Conservation (phyloP, 306 rosid genomes). For the Corylus avellana region DNA sequence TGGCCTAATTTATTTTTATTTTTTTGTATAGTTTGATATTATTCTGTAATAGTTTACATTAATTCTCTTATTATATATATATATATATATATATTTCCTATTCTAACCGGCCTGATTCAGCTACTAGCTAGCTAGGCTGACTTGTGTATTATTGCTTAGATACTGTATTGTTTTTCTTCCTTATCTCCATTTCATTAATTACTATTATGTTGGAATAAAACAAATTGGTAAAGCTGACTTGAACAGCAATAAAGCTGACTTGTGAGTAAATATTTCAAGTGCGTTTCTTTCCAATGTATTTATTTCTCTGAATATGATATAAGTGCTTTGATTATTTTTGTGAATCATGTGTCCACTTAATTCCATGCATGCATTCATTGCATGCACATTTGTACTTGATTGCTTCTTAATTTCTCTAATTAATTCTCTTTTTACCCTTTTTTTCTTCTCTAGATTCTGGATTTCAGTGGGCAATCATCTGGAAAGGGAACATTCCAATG, state of each 20-base stretch:
- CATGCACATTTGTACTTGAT: not conserved
- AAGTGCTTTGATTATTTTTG: constrained; percentile 16
- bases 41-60: too few relatives aligned
- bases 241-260: not conserved
- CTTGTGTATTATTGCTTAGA: too few relatives aligned
- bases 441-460: constrained; percentile 6
- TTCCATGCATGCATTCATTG: constrained; percentile 29
- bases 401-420: not conserved
- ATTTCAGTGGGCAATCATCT: constrained; percentile 1
- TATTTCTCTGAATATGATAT: not conserved
- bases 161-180: not conserved
- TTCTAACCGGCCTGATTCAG: too few relatives aligned
- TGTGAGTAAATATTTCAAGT: not conserved
- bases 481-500: constrained; percentile 5
- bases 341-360: constrained; percentile 19
- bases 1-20: too few relatives aligned
- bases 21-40: too few relatives aligned
- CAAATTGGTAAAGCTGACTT: not conserved
- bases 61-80: too few relatives aligned
- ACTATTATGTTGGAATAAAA: not conserved
- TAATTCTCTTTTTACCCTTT: not conserved
- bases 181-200: not conserved
- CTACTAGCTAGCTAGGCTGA: too few relatives aligned
- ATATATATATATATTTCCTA: too few relatives aligned
- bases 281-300: not conserved